Percentiles rank a stretch among this genome's conserved stretches.
phyloP scores from a whole-genome alignment of 2,329 filamentous ascomycete genomes.

The Neurospora crassa region DNA sequence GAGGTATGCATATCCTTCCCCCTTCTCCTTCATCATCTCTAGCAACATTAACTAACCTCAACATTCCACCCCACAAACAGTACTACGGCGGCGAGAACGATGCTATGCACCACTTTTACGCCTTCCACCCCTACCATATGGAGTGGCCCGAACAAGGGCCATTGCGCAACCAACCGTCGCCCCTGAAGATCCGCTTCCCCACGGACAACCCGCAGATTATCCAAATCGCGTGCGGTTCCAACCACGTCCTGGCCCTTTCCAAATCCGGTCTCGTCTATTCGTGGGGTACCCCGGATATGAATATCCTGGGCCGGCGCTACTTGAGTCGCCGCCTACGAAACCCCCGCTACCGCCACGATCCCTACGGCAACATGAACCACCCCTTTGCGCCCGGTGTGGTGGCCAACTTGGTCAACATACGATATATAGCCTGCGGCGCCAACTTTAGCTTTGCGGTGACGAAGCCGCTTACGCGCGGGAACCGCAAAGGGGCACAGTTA shows the following conservation, averaged over 20 bases:
- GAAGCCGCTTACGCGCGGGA: conserved; percentile 49
- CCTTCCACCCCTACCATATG: conserved; percentile 44
- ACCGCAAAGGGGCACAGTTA: background rate
- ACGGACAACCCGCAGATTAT: background rate
- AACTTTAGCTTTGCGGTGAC: conserved; percentile 79
- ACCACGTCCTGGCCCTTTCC: conserved; percentile 11
- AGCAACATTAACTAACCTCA: conserved; percentile 1
- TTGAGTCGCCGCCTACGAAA: background rate
- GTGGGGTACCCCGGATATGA: conserved; percentile 9
- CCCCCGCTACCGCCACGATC: background rate
- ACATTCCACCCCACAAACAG: background rate
- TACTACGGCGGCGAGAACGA: conserved; percentile 34
- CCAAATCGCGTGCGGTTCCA: conserved; percentile 9
- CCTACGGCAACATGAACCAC: conserved; percentile 47
- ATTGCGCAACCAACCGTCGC: background rate
- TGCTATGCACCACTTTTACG: conserved; percentile 36
- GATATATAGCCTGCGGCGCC: conserved; percentile 46
- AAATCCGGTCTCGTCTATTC: conserved; percentile 8
- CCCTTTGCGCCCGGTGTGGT: conserved; percentile 11
- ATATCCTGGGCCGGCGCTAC: conserved; percentile 11
- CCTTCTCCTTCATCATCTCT: background rate
- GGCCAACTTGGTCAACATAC: conserved; percentile 3
- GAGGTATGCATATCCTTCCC: conserved; percentile 27
- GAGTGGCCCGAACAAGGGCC: background rate
- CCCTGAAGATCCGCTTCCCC: background rate